These are phyloP conservation scores for Yamadazyma diddensiae DNA, from an alignment of 1,139 yeast genomes.

Conservation along the genomic window DNA sequence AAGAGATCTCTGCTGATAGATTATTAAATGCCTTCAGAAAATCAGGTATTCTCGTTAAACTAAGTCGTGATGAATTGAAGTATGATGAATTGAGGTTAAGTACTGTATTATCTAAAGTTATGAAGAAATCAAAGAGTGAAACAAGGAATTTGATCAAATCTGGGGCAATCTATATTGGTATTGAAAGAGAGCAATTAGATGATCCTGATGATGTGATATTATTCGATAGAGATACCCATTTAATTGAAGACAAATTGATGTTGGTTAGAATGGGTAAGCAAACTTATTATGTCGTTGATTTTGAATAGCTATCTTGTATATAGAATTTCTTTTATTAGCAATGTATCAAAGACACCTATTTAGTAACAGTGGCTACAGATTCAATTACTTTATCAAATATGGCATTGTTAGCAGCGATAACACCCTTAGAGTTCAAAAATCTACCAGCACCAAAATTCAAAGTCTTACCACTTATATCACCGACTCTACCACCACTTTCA, in stretches of 20 bases:
- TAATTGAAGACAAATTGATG: conserved; percentile 60
- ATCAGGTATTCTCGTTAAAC: conserved; percentile 56
- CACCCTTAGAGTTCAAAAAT: conserved; percentile 78
- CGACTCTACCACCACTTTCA: conserved; percentile 90
- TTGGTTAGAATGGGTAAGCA: conserved; percentile 77
- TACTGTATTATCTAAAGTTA: conserved; percentile 35
- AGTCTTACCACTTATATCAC: conserved; percentile 73
- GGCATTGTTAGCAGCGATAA: conserved; percentile 76
- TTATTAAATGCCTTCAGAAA: conserved; percentile 57
- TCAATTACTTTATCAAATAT: conserved; percentile 62
- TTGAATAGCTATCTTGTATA: conserved; percentile 15
- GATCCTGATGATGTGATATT: conserved; percentile 51
- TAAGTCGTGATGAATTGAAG: conserved; percentile 35
- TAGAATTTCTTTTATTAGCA: too few relatives aligned
- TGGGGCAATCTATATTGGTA: conserved; percentile 75
- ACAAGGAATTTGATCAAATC: conserved; percentile 61
- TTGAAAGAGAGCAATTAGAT: conserved; percentile 51
- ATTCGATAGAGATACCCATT: conserved; percentile 41
- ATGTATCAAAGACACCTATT: too few relatives aligned
- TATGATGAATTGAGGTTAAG: conserved; percentile 40
- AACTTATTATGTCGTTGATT: conserved; percentile 54
- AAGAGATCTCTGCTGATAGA: conserved; percentile 47
- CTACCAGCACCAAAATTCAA: conserved; percentile 90
- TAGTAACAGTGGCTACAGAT: conserved; percentile 37
- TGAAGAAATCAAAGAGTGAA: conserved; percentile 46